Conservation (phyloP, 2,329 filamentous ascomycete genomes). For the Atkinsonella hypoxylon region DNA sequence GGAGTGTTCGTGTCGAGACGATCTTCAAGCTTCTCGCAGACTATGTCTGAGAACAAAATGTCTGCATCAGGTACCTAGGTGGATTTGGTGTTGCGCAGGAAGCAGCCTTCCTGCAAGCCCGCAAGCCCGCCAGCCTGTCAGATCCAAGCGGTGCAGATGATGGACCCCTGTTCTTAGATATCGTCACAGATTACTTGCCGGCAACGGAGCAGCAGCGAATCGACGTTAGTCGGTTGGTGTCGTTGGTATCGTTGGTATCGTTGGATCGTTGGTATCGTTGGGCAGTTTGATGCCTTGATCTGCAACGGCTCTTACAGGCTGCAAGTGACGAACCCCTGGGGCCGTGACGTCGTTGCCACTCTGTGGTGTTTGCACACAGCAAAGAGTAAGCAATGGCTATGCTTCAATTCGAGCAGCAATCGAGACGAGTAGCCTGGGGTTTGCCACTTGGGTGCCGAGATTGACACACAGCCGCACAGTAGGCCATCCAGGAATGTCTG, state of each 20-base stretch:
- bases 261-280: not conserved
- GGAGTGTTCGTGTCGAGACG: not conserved
- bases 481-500: not conserved
- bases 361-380: not conserved
- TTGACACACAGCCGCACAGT: too few relatives aligned
- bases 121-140: too few relatives aligned
- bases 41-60: not conserved
- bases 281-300: not conserved
- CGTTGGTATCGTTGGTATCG: not conserved
- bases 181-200: not conserved
- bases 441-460: not conserved
- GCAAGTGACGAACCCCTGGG: not conserved
- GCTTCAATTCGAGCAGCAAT: not conserved
- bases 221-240: too few relatives aligned
- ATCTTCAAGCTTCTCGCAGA: not conserved
- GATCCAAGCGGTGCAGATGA: not conserved
- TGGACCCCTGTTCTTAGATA: not conserved
- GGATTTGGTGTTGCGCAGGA: not conserved
- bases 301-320: not conserved
- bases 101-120: not conserved
- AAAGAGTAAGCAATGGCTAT: not conserved
- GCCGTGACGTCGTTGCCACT: conserved; percentile 4
- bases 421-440: not conserved
- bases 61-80: not conserved
- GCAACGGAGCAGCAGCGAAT: too few relatives aligned